Percentiles rank a stretch among this genome's conserved stretches.
Conservation (phyloP, 768 basidiomycete species). For the Dentipellis fragilis region DNA sequence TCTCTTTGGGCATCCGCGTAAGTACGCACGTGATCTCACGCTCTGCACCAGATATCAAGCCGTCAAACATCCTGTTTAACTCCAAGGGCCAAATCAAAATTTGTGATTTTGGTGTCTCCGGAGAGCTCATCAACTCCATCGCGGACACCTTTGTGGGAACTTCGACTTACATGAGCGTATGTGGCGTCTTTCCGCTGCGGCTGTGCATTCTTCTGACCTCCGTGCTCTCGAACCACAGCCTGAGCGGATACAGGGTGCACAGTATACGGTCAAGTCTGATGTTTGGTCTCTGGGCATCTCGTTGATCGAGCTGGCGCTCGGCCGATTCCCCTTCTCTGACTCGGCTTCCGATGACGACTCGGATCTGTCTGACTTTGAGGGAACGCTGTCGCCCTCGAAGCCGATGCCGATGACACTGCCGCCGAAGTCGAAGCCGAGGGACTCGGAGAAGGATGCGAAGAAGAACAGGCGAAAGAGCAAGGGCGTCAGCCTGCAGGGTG, state of each 20-base stretch:
- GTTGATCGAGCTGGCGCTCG: slow-evolving; percentile 91
- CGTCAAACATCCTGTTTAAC: slow-evolving; percentile 94
- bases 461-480: slow-evolving; percentile 82
- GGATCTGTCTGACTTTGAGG: slow-evolving; percentile 69
- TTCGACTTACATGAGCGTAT: slow-evolving; percentile 98
- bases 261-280: slow-evolving; percentile 98
- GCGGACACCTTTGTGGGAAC: slow-evolving; percentile 99
- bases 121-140: slow-evolving; percentile 96
- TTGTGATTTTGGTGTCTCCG: slow-evolving; percentile 98
- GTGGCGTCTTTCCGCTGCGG: slow-evolving; percentile 21
- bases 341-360: slow-evolving; percentile 61
- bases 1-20: neutral
- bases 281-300: slow-evolving; percentile 99
- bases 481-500: slow-evolving; percentile 89
- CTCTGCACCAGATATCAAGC: slow-evolving; percentile 78
- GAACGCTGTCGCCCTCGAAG: slow-evolving; percentile 66
- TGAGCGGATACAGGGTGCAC: slow-evolving; percentile 96
- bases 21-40: neutral
- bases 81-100: slow-evolving; percentile 96
- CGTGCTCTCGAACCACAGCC: slow-evolving; percentile 45
- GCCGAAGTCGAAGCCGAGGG: slow-evolving; percentile 15
- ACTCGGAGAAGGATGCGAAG: slow-evolving; percentile 39
- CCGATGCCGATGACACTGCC: slow-evolving; percentile 43
- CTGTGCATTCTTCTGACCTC: slow-evolving; percentile 6
- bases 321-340: slow-evolving; percentile 94